Percentiles rank a stretch among this genome's conserved stretches.
Conservation (phyloP, 2,329 filamentous ascomycete species). For the Tolypocladium capitatum region DNA sequence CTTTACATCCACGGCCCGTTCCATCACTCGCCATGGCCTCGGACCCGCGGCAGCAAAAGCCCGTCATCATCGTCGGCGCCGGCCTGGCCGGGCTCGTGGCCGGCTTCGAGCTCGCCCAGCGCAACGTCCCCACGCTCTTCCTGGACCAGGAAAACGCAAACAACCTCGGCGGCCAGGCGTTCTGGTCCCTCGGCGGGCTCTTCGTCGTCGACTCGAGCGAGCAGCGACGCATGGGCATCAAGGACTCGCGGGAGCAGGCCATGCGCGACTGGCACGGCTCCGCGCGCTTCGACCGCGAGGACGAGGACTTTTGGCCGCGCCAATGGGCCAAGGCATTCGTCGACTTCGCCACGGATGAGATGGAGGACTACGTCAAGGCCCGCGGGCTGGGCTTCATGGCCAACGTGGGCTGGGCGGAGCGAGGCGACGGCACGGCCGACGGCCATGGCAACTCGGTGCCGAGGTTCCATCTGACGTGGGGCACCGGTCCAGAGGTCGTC, state of each 20-base stretch:
- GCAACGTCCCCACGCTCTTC: conserved; percentile 34
- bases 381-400: conserved; percentile 37
- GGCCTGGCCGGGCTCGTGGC: conserved; percentile 48
- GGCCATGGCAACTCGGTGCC: conserved; percentile 51
- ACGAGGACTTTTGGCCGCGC: conserved; percentile 43
- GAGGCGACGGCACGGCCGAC: conserved; percentile 39
- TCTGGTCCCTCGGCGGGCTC: conserved; percentile 49
- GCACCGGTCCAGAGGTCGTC: conserved; percentile 46
- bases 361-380: conserved; percentile 43
- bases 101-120: conserved; percentile 40
- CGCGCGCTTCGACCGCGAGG: conserved; percentile 43
- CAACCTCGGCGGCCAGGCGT: conserved; percentile 48
- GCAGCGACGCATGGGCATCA: conserved; percentile 45
- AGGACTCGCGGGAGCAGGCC: conserved; percentile 42
- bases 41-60: conserved; percentile 8
- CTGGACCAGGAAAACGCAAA: conserved; percentile 45
- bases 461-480: conserved; percentile 50
- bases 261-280: conserved; percentile 46
- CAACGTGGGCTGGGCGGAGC: conserved; percentile 48
- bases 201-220: conserved; percentile 45
- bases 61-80: conserved; percentile 42
- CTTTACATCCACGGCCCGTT: neutral
- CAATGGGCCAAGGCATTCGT: conserved; percentile 52
- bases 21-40: neutral
- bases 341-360: conserved; percentile 44